Evolutionary conservation across 1,139 yeast genomes (phyloP).

Genomic region (Candida glucosophila): DNA sequence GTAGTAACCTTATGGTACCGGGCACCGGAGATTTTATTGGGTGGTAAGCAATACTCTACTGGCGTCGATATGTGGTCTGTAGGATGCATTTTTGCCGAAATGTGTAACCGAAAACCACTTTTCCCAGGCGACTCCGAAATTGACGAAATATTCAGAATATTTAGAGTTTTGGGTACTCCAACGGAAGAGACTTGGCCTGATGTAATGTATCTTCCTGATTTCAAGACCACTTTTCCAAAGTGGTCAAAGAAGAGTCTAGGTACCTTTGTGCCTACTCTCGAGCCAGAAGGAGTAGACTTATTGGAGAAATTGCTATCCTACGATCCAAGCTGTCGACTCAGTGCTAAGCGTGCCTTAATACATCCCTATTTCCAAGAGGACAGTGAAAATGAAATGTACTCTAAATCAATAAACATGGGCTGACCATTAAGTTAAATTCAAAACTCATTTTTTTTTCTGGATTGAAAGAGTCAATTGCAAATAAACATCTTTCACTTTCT

Average conservation of each 20-base stretch:
- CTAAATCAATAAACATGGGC: conserved; percentile 35
- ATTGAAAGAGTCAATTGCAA: no score
- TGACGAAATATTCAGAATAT: conserved; percentile 93
- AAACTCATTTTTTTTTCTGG: no score
- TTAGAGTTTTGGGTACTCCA: conserved; percentile 91
- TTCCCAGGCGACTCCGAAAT: conserved; percentile 98
- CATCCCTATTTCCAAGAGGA: conserved; percentile 85
- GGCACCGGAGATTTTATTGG: conserved; percentile 91
- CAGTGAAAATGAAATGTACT: conserved; percentile 19
- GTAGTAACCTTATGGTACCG: conserved; percentile 98
- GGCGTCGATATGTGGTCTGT: conserved; percentile 99
- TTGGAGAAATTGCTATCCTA: conserved; percentile 73
- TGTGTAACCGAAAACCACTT: conserved; percentile 92
- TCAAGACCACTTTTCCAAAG: conserved; percentile 91
- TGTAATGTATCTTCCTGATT: conserved; percentile 87
- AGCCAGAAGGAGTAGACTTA: conserved; percentile 74
- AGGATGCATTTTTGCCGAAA: conserved; percentile 97
- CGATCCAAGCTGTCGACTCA: conserved; percentile 90
- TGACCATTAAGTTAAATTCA: no score
- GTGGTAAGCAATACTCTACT: conserved; percentile 95
- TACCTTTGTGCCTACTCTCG: conserved; percentile 72
- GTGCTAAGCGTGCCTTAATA: conserved; percentile 84
- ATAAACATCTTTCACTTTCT: no score
- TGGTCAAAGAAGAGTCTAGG: conserved; percentile 75
- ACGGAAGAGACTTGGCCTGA: conserved; percentile 95